Percentiles rank a stretch among this genome's conserved stretches.
These are phyloP conservation scores for Elaphomyces granulatus DNA, from an alignment of 495 filamentous ascomycete species.

Conservation along the genomic window DNA sequence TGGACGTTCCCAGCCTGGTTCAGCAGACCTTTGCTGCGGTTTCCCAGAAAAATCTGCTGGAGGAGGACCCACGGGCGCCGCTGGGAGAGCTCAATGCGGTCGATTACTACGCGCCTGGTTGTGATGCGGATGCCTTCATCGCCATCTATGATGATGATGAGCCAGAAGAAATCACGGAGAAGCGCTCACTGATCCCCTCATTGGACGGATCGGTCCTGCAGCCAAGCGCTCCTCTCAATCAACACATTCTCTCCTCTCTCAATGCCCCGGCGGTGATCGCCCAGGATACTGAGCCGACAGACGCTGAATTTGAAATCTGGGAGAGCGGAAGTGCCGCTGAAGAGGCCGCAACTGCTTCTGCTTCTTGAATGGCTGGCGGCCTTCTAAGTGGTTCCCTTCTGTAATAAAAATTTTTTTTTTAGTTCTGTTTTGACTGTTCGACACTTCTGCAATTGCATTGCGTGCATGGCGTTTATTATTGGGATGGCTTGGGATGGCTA, in stretches of 20 bases:
- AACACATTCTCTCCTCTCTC: background rate
- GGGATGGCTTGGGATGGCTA: too few species aligned
- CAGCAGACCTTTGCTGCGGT: conserved; percentile 9
- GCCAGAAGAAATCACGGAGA: conserved; percentile 7
- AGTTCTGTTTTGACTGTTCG: too few species aligned
- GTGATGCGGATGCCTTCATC: conserved; percentile 44
- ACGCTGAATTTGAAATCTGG: conserved; percentile 40
- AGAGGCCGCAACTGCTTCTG: too few species aligned
- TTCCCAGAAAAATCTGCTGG: conserved; percentile 29
- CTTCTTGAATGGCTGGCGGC: too few species aligned
- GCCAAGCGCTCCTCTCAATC: conserved; percentile 8
- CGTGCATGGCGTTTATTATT: too few species aligned
- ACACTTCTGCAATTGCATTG: too few species aligned
- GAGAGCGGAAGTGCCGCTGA: conserved; percentile 48
- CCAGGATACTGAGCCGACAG: conserved; percentile 4
- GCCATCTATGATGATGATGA: conserved; percentile 45
- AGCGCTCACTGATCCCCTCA: conserved; percentile 12
- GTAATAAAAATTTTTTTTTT: too few species aligned
- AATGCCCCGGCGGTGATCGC: background rate
- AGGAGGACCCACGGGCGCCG: conserved; percentile 45
- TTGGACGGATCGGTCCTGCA: conserved; percentile 24
- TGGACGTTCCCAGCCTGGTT: conserved; percentile 19
- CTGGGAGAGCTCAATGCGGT: conserved; percentile 54
- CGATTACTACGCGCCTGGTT: conserved; percentile 59
- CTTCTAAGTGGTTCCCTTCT: too few species aligned